Evolutionary conservation across 805 yeast species (phyloP).

Genomic region (Candida wancherniae): DNA sequence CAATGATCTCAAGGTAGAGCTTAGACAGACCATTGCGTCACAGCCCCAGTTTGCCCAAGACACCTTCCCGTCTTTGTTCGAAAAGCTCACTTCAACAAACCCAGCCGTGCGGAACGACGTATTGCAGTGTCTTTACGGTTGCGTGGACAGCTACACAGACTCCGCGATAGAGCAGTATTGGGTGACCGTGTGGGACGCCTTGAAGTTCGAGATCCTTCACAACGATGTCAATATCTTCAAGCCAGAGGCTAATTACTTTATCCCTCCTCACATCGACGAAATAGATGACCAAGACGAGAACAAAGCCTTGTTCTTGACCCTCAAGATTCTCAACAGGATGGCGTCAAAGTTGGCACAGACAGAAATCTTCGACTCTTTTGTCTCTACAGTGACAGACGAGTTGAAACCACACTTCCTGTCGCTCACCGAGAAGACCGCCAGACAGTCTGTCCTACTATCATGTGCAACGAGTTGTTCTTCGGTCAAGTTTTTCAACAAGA

Average conservation of each 20-base stretch:
- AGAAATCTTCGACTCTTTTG: constrained; percentile 30
- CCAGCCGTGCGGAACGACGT: constrained; percentile 72
- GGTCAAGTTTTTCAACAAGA: constrained; percentile 40
- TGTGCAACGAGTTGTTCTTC: constrained; percentile 52
- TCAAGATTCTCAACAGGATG: constrained; percentile 24
- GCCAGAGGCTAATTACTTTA: constrained; percentile 21
- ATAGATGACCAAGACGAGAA: constrained; percentile 34
- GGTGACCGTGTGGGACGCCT: constrained; percentile 77
- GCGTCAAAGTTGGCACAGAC: constrained; percentile 32
- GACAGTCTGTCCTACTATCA: constrained; percentile 59
- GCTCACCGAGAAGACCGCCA: constrained; percentile 48
- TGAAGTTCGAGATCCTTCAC: constrained; percentile 86
- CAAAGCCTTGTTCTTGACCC: constrained; percentile 32
- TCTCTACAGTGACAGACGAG: constrained; percentile 32
- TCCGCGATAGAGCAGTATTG: constrained; percentile 55
- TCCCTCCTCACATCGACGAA: constrained; percentile 23
- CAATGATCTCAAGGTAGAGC: constrained; percentile 56
- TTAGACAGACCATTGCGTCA: constrained; percentile 61
- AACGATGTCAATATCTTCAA: constrained; percentile 44
- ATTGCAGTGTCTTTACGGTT: constrained; percentile 52
- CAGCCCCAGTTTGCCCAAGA: constrained; percentile 63
- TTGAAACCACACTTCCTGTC: constrained; percentile 48
- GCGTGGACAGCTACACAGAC: constrained; percentile 49
- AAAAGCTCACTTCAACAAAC: constrained; percentile 73
- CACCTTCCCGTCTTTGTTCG: constrained; percentile 70